Conservation (phyloP, 768 basidiomycete genomes). For the Pulveroboletus sp. region DNA sequence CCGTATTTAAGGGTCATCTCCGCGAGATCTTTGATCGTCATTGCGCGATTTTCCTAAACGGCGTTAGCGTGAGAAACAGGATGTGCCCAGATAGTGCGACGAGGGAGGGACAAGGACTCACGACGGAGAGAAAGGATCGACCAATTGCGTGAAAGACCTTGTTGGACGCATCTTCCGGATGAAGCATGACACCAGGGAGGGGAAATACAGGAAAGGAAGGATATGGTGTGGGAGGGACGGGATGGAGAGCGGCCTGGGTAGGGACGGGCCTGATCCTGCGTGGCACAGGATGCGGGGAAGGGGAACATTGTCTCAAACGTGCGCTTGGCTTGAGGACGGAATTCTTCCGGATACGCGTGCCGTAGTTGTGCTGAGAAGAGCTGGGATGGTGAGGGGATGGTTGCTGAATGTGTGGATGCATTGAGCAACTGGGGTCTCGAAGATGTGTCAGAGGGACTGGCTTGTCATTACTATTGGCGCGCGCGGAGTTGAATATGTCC, state of each 20-base stretch:
- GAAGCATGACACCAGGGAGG: conserved; percentile 58
- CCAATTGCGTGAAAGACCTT: conserved; percentile 73
- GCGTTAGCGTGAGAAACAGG: conserved; percentile 7
- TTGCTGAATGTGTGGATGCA: conserved; percentile 14
- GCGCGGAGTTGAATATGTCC: conserved; percentile 12
- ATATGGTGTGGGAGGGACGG: conserved; percentile 14
- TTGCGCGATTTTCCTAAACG: conserved; percentile 68
- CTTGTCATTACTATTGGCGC: conserved; percentile 18
- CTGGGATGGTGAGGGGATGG: conserved; percentile 6
- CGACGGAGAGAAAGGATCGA: conserved; percentile 68
- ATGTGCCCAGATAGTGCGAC: conserved; percentile 15
- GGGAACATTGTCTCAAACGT: conserved; percentile 45
- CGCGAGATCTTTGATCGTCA: conserved; percentile 83
- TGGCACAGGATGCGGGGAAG: conserved; percentile 31
- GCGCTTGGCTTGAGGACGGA: conserved; percentile 47
- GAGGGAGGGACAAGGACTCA: conserved; percentile 33
- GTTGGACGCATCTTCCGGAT: conserved; percentile 66
- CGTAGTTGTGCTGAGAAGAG: conserved; percentile 39
- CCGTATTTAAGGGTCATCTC: conserved; percentile 63
- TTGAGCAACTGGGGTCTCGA: conserved; percentile 7
- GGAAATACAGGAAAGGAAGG: conserved; percentile 45
- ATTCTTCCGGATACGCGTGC: conserved; percentile 51
- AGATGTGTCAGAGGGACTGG: conserved; percentile 14
- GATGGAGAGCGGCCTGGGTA: conserved; percentile 18
- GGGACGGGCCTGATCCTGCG: conserved; percentile 33